These are phyloP conservation scores for Macadamia integrifolia DNA, from an alignment of 164 flowering plant genomes.

Conservation along the genomic window DNA sequence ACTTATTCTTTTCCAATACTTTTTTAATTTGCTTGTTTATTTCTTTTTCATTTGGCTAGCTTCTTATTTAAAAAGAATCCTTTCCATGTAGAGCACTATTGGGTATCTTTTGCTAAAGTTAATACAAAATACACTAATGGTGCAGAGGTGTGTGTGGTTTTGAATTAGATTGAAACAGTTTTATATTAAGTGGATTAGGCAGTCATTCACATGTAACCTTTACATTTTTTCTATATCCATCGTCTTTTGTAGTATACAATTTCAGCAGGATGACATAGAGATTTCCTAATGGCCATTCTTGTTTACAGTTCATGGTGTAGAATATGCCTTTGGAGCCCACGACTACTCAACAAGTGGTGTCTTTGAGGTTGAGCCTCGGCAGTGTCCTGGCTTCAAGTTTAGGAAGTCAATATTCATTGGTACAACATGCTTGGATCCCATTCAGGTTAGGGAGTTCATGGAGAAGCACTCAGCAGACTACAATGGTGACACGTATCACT, in stretches of 20 bases:
- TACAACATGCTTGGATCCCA: slow-evolving; percentile 67
- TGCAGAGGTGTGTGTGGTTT: too few relatives aligned
- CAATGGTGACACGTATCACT: slow-evolving; percentile 87
- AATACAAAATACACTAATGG: too few relatives aligned
- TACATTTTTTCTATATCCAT: background rate
- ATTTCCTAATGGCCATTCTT: slow-evolving; percentile 12
- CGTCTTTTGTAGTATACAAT: background rate
- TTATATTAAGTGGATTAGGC: too few relatives aligned
- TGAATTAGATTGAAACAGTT: too few relatives aligned
- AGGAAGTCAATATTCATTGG: slow-evolving; percentile 88
- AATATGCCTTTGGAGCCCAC: slow-evolving; percentile 98
- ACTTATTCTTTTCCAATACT: too few relatives aligned
- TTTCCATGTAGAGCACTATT: too few relatives aligned
- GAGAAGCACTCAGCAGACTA: slow-evolving; percentile 65
- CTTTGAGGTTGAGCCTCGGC: slow-evolving; percentile 95
- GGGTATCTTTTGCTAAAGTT: too few relatives aligned
- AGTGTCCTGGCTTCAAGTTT: slow-evolving; percentile 96
- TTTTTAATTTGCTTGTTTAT: too few relatives aligned
- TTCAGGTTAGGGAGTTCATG: slow-evolving; percentile 85
- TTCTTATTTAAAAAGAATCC: too few relatives aligned
- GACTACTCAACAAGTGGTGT: slow-evolving; percentile 90
- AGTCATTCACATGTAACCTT: background rate
- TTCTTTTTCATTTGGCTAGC: too few relatives aligned
- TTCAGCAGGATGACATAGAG: background rate
- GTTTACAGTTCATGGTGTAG: slow-evolving; percentile 86